Percentiles rank a stretch among this genome's conserved stretches.
Evolutionary conservation across 2,329 filamentous ascomycete species (phyloP).

Genomic region (Emergomyces pasteurianus): DNA sequence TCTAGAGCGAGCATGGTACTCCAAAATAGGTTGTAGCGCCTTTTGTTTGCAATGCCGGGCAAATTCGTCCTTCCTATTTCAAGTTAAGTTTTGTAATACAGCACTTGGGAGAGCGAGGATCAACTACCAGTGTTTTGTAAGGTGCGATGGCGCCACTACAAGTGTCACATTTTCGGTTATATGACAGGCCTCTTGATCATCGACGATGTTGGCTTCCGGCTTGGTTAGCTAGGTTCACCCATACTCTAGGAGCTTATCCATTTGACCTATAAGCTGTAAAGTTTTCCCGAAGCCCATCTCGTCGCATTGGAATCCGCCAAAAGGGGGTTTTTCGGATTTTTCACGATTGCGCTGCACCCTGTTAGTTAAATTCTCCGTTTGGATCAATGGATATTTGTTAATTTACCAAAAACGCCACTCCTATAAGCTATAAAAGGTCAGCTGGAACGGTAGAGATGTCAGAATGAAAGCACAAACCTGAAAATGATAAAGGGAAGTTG

Average conservation of each 20-base stretch:
- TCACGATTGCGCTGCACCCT: constrained; percentile 23
- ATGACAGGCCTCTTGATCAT: constrained; percentile 15
- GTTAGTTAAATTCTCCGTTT: constrained; percentile 7
- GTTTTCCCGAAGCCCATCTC: constrained; percentile 34
- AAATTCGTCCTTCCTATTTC: constrained; percentile 21
- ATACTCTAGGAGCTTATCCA: not conserved
- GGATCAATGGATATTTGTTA: not conserved
- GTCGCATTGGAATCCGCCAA: constrained; percentile 29
- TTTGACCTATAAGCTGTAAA: constrained; percentile 19
- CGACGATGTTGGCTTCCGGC: constrained; percentile 24
- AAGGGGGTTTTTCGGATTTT: constrained; percentile 12
- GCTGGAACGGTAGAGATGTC: not conserved
- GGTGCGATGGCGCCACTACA: constrained; percentile 24
- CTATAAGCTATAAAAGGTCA: constrained; percentile 17
- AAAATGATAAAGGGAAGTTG: constrained; percentile 25
- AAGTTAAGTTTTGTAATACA: not conserved
- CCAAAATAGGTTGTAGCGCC: constrained; percentile 14
- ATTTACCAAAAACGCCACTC: constrained; percentile 24
- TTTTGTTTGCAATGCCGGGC: constrained; percentile 18
- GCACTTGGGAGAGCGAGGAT: not conserved
- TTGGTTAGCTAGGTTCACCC: not conserved
- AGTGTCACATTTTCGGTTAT: constrained; percentile 22
- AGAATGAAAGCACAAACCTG: constrained; percentile 14
- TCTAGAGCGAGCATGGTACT: constrained; percentile 16
- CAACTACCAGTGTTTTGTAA: constrained; percentile 25